A percentile compares a stretch with the other conserved stretches of the same genome.
Conservation (phyloP, 768 basidiomycete species). For the Boletus vermiculosoides region DNA sequence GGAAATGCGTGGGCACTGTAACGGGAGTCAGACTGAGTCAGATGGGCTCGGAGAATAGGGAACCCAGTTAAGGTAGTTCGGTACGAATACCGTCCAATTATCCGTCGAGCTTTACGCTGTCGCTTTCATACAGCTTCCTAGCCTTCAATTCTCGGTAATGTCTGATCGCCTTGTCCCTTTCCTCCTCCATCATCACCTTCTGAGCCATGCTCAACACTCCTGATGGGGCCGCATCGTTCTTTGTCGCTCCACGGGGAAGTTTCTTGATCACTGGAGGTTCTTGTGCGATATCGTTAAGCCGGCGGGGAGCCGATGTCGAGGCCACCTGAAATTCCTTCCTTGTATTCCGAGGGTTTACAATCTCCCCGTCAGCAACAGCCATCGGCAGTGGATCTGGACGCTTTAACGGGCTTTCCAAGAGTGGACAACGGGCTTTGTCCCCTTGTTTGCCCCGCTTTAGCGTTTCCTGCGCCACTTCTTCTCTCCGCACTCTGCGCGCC, state of each 20-base stretch:
- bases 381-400: conserved; percentile 13
- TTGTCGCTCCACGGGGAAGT: conserved; percentile 47
- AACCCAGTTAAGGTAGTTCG: conserved; percentile 11
- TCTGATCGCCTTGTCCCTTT: conserved; percentile 66
- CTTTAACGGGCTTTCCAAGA: conserved; percentile 12
- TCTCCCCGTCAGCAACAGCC: conserved; percentile 17
- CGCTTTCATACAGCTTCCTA: conserved; percentile 31
- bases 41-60: neutral
- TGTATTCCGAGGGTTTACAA: conserved; percentile 16
- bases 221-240: conserved; percentile 28
- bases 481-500: conserved; percentile 45
- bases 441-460: conserved; percentile 16
- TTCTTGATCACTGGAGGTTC: conserved; percentile 65
- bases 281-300: conserved; percentile 69
- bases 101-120: conserved; percentile 9
- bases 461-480: conserved; percentile 19
- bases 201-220: conserved; percentile 71
- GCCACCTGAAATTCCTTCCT: conserved; percentile 48
- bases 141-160: conserved; percentile 71
- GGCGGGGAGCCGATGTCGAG: conserved; percentile 56
- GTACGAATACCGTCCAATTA: conserved; percentile 7
- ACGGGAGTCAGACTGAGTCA: neutral
- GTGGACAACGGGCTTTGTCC: conserved; percentile 5
- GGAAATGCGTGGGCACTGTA: conserved; percentile 3
- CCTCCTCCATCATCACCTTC: conserved; percentile 72